Evolutionary conservation across 352 stramenopile genomes (phyloP).

Genomic region (Blastocystis sp.): DNA sequence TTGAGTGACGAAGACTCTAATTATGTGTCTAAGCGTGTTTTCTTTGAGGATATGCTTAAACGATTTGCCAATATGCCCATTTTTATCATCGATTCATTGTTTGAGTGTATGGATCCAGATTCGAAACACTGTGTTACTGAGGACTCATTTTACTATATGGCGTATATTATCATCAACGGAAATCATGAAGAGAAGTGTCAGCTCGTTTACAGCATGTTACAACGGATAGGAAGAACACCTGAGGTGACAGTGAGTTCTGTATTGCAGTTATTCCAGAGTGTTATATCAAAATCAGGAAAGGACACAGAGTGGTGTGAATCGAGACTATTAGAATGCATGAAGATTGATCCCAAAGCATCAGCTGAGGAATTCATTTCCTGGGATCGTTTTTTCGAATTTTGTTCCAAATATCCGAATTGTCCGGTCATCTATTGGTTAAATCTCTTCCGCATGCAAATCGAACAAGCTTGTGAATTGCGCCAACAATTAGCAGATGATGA

Average conservation of each 20-base stretch:
- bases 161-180: slow-evolving; percentile 60
- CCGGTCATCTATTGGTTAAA: slow-evolving; percentile 35
- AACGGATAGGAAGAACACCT: slow-evolving; percentile 23
- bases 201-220: slow-evolving; percentile 42
- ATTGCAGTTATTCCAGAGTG: slow-evolving; percentile 44
- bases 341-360: neutral
- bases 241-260: slow-evolving; percentile 41
- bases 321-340: neutral
- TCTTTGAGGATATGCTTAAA: slow-evolving; percentile 53
- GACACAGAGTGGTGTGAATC: slow-evolving; percentile 3
- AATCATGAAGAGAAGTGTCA: slow-evolving; percentile 35
- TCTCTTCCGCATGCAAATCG: slow-evolving; percentile 18
- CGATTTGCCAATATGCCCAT: slow-evolving; percentile 57
- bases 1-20: slow-evolving; percentile 18
- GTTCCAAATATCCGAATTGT: slow-evolving; percentile 32
- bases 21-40: neutral
- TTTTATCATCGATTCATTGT: slow-evolving; percentile 10
- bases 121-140: slow-evolving; percentile 8
- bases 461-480: slow-evolving; percentile 1
- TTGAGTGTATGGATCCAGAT: slow-evolving; percentile 61
- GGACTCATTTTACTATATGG: slow-evolving; percentile 59
- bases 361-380: slow-evolving; percentile 22
- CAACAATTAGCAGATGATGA: slow-evolving; percentile 41
- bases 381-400: slow-evolving; percentile 25
- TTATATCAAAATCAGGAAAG: neutral